phyloP scores from a whole-genome alignment of 2,329 filamentous ascomycete genomes.

The Capronia coronata region DNA sequence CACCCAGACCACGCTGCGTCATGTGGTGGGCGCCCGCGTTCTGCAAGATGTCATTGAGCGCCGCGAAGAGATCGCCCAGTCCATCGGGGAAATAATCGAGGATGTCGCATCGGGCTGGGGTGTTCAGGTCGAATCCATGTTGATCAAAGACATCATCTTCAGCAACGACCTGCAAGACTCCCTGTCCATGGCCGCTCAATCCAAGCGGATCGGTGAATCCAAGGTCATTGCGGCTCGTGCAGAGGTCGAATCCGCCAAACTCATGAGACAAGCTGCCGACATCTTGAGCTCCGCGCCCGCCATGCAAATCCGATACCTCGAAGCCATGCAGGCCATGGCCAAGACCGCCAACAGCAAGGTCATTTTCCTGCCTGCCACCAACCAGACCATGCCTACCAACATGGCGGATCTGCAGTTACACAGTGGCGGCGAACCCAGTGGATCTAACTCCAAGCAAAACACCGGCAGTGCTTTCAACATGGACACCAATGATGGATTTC shows the following conservation, averaged over 20 bases:
- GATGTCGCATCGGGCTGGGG: constrained; percentile 92
- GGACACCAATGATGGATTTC: constrained; percentile 55
- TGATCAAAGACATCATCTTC: constrained; percentile 99
- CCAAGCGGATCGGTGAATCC: constrained; percentile 95
- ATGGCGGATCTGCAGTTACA: constrained; percentile 37
- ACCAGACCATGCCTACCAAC: constrained; percentile 52
- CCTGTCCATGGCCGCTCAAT: constrained; percentile 95
- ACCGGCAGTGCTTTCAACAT: constrained; percentile 35
- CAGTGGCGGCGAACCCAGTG: constrained; percentile 52
- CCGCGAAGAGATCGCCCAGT: constrained; percentile 91
- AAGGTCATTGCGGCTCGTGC: constrained; percentile 97
- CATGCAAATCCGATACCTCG: constrained; percentile 97
- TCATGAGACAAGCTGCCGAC: constrained; percentile 73
- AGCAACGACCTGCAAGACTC: constrained; percentile 91
- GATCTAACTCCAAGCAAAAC: constrained; percentile 37
- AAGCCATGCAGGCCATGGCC: constrained; percentile 98
- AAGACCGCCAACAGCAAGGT: constrained; percentile 85
- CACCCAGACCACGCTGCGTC: constrained; percentile 93
- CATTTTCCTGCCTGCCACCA: constrained; percentile 67
- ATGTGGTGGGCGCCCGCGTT: constrained; percentile 91
- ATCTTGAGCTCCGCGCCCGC: constrained; percentile 86
- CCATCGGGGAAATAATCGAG: constrained; percentile 94
- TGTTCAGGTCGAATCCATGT: constrained; percentile 93
- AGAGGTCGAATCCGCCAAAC: constrained; percentile 90
- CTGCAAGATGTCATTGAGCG: constrained; percentile 98